Evolutionary conservation across 768 basidiomycete species (phyloP).

Genomic region (Agaricus bisporus): DNA sequence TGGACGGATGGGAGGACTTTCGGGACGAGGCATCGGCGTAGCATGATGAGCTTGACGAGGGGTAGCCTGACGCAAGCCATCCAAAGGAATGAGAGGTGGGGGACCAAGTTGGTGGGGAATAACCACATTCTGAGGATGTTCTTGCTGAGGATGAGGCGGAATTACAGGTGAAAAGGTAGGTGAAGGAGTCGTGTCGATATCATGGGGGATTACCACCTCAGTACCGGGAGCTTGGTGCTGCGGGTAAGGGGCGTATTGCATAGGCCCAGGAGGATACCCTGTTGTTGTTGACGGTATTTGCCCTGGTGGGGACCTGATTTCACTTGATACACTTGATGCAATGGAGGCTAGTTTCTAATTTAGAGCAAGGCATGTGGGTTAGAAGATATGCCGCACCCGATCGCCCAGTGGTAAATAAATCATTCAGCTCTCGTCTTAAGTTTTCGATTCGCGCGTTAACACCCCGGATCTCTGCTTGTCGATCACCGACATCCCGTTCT

Average conservation of each 20-base stretch:
- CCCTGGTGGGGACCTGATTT: not conserved
- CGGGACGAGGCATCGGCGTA: not conserved
- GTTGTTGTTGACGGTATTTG: conserved; percentile 10
- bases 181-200: conserved; percentile 8
- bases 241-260: not conserved
- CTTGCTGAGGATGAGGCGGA: conserved; percentile 3
- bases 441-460: conserved; percentile 58
- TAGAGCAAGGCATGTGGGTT: not conserved
- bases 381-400: conserved; percentile 24
- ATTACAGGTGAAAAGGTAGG: conserved; percentile 12
- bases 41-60: conserved; percentile 1
- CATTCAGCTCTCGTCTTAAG: conserved; percentile 34
- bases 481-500: conserved; percentile 69
- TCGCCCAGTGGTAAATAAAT: conserved; percentile 19
- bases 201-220: conserved; percentile 15
- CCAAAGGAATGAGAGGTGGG: conserved; percentile 1
- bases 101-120: not conserved
- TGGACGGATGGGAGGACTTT: not conserved
- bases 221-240: not conserved
- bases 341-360: not conserved
- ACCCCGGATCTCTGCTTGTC: conserved; percentile 65
- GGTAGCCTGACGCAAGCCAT: not conserved
- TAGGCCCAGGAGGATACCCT: conserved; percentile 5
- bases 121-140: not conserved
- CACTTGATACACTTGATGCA: not conserved